Conservation (phyloP, 1,139 yeast species). For the Debaryomyces fabryi region DNA sequence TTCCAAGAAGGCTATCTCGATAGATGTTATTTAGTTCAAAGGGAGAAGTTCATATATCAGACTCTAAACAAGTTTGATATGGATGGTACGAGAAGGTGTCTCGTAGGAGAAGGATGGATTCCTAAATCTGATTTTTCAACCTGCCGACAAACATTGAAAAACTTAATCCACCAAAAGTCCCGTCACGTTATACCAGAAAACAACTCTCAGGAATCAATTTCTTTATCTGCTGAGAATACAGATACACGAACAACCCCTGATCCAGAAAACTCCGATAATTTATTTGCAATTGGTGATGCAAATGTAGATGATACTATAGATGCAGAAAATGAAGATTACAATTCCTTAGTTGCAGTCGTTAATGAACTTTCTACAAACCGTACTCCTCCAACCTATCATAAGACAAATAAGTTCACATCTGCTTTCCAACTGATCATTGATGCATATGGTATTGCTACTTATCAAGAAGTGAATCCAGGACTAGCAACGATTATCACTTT, state of each 20-base stretch:
- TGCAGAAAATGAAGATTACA: slow-evolving; percentile 29
- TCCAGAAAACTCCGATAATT: slow-evolving; percentile 27
- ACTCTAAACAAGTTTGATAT: slow-evolving; percentile 80
- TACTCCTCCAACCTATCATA: slow-evolving; percentile 92
- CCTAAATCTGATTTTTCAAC: slow-evolving; percentile 45
- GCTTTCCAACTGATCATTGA: slow-evolving; percentile 94
- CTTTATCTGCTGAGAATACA: slow-evolving; percentile 18
- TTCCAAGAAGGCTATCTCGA: slow-evolving; percentile 59
- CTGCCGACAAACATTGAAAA: slow-evolving; percentile 29
- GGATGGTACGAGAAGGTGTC: slow-evolving; percentile 80
- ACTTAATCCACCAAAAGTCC: slow-evolving; percentile 29
- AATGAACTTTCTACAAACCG: slow-evolving; percentile 79
- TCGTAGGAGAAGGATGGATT: slow-evolving; percentile 98
- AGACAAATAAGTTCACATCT: slow-evolving; percentile 85
- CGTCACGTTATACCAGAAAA: slow-evolving; percentile 15
- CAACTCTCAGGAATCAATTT: slow-evolving; percentile 26
- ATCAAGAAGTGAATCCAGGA: slow-evolving; percentile 96
- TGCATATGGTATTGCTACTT: slow-evolving; percentile 92
- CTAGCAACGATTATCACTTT: slow-evolving; percentile 92
- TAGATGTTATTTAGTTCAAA: slow-evolving; percentile 48
- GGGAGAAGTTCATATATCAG: slow-evolving; percentile 76
- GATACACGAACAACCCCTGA: slow-evolving; percentile 6
- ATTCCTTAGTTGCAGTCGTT: slow-evolving; percentile 56
- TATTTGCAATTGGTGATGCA: slow-evolving; percentile 56
- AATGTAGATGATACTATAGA: slow-evolving; percentile 22